Conservation (phyloP, 257 asterid species). For the Solanum sejunctum region DNA sequence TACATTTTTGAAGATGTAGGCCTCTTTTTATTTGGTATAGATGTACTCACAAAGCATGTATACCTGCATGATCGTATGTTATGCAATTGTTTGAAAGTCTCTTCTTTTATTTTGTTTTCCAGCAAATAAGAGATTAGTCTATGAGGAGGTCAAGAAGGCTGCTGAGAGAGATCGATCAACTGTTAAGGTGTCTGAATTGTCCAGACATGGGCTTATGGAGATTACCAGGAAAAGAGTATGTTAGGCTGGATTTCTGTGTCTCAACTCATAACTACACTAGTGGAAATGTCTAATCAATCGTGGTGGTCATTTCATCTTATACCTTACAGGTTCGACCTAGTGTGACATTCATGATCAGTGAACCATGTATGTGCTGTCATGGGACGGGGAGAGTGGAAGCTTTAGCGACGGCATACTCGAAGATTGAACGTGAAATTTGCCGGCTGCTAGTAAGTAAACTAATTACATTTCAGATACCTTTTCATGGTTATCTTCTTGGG, state of each 20-base stretch:
- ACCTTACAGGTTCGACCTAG: constrained; percentile 85
- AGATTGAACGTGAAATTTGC: constrained; percentile 84
- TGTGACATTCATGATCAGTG: constrained; percentile 91
- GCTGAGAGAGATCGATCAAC: constrained; percentile 89
- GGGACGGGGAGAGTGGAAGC: constrained; percentile 97
- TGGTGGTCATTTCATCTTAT: neutral
- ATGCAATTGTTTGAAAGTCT: neutral
- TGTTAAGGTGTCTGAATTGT: constrained; percentile 79
- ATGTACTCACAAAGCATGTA: neutral
- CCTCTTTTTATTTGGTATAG: neutral
- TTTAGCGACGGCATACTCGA: constrained; percentile 84
- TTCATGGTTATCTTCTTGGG: neutral
- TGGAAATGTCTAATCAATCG: neutral
- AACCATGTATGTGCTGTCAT: constrained; percentile 86
- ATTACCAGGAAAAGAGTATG: constrained; percentile 89
- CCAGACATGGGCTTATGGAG: constrained; percentile 97
- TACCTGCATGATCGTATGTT: neutral
- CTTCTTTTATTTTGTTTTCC: constrained; percentile 15
- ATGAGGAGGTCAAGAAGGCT: constrained; percentile 77
- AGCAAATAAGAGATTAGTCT: constrained; percentile 84
- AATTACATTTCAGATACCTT: neutral
- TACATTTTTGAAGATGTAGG: neutral
- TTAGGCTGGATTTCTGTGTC: neutral
- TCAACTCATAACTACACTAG: neutral
- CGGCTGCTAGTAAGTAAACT: constrained; percentile 31